Evolutionary conservation across 768 basidiomycete species (phyloP), one percentile per base, ranked within the genome.

Genomic region (Suillus hirtellus): DNA sequence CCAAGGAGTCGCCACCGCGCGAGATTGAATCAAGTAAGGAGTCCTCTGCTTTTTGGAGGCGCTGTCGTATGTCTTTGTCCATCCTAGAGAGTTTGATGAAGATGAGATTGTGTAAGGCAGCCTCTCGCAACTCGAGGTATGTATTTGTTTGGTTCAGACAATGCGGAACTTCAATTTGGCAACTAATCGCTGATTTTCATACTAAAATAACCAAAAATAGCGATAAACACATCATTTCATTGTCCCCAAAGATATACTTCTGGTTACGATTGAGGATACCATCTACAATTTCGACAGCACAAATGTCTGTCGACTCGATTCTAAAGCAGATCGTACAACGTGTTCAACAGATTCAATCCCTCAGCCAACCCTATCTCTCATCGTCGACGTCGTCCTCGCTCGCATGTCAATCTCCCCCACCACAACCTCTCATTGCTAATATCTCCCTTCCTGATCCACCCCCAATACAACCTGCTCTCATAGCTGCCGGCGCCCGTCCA

Each of bases 121-220:
- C n/a, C n/a, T n/a, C n/a, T n/a, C n/a, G n/a, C n/a, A n/a, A n/a
- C n/a, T n/a, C n/a, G n/a, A n/a, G n/a, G n/a, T n/a, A 24, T 24
- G 24, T 24, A 24, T 24, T 24, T 24, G 24, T 24, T 24, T 24
- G 24, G 2, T n/a, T n/a, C 24, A 24, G 24, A 27, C 63, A 64
- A 64, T 64, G 60, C 63, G 50, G 63, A 1, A 10, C 38, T 64
- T 64, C 12, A 62, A 64, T 62, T 56, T n/a, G n/a, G n/a, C n/a
- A n/a, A n/a, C n/a, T n/a, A n/a, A n/a, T n/a, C n/a, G n/a, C n/a
- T n/a, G n/a, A n/a, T n/a, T n/a, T n/a, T n/a, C n/a, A n/a, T n/a
- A n/a, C n/a, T n/a, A n/a, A n/a, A n/a, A n/a, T n/a, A n/a, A n/a
- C 24, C 1, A 24, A 9, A n/a, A 44, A 60, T 14, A 60, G 5